Conservation (phyloP, 345 rosid species). For the Theobroma cacao region DNA sequence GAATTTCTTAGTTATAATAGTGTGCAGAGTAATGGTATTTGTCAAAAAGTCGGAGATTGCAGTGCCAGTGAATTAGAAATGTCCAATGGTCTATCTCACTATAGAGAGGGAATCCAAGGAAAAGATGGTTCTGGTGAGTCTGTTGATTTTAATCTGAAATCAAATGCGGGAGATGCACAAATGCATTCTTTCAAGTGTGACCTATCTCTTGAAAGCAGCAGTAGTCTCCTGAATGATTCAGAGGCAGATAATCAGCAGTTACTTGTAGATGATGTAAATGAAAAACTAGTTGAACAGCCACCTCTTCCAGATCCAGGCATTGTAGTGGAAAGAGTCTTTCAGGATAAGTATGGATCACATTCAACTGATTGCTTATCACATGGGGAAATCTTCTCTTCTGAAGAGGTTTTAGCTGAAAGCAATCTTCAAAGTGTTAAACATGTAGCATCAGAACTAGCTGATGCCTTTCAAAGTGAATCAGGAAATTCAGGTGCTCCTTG, state of each 20-base stretch:
- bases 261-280: slow-evolving; percentile 24
- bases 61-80: slow-evolving; percentile 24
- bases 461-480: slow-evolving; percentile 9
- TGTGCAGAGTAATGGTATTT: slow-evolving; percentile 16
- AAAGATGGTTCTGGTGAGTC: slow-evolving; percentile 22
- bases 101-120: slow-evolving; percentile 16
- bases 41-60: slow-evolving; percentile 19
- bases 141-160: slow-evolving; percentile 18
- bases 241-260: slow-evolving; percentile 16
- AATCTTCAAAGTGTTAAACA: slow-evolving; percentile 11
- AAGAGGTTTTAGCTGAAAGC: slow-evolving; percentile 16
- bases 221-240: slow-evolving; percentile 13
- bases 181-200: slow-evolving; percentile 22
- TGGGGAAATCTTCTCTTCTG: slow-evolving; percentile 21
- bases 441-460: slow-evolving; percentile 8
- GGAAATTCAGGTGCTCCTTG: slow-evolving; percentile 15
- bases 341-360: slow-evolving; percentile 18
- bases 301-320: slow-evolving; percentile 21
- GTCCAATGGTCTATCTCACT: slow-evolving; percentile 16
- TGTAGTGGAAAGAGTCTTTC: slow-evolving; percentile 18
- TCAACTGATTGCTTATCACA: slow-evolving; percentile 15
- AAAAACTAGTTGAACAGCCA: slow-evolving; percentile 24
- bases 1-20: slow-evolving; percentile 11
- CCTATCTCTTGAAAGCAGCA: slow-evolving; percentile 21
- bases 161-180: slow-evolving; percentile 17